Evolutionary conservation across 192 early-diverging fungal species (phyloP), one percentile per base, ranked within the genome.

Genomic region (Pilaira anomala): DNA sequence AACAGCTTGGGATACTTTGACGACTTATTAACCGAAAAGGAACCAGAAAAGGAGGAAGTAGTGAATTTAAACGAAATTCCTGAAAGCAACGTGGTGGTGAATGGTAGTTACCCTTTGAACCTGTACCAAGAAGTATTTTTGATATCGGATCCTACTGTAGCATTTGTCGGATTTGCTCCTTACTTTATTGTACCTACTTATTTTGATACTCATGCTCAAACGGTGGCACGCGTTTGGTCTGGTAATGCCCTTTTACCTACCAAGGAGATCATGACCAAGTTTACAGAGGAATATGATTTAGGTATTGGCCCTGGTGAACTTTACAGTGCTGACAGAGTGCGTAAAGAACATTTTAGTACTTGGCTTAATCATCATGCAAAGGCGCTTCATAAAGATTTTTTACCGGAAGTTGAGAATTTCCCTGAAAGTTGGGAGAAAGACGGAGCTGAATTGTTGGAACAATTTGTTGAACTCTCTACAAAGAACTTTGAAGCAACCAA

Each of bases 1-100:
- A 81, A 78, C 62, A 72, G 76, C 11, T 71, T 75, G 53, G 77
- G 77, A 0, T 83, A 80, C 53, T 54, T 89, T 44, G 73, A 19
- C 7, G 12, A 25, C 18, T n/a, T 22, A 12, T 9, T 12, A 12
- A 16, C 33, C 4, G 13, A 21, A 14, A 16, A 19, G 12, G 21
- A 58, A 40, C 19, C 9, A 40, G 14, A 14, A 16, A 18, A 39
- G 0, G 21, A 25, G 0, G 16, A 36, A 16, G 8, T 22, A 19
- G 16, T 33, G 29, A 33, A 36, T 4, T 40, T 19, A 7, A 14
- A 41, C 0, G 25, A 51, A 1, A 33, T 48, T 25, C 39, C 29
- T n/a, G 39, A 63, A 42, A 25, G 29, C 5, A n/a, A 33, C 0
- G 19, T 30, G 6, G 18, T 58, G 1, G 22, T 30, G 9, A 0